These are phyloP conservation scores for Senna tora DNA, from an alignment of 306 rosid genomes.

Conservation along the genomic window DNA sequence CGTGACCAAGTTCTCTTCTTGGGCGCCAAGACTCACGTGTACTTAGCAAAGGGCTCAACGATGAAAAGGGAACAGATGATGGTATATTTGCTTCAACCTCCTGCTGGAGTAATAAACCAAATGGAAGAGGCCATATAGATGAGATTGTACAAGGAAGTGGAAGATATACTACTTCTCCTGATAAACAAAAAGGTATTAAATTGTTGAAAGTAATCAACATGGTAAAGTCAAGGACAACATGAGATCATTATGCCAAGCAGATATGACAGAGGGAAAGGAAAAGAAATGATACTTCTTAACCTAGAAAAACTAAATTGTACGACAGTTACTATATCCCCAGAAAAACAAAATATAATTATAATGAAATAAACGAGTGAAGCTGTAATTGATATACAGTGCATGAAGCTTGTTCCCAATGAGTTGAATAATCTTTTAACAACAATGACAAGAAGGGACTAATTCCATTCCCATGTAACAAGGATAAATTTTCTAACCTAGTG, in stretches of 20 bases:
- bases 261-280: slow-evolving; percentile 8
- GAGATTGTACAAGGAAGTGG: slow-evolving; percentile 63
- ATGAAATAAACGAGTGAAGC: slow-evolving; percentile 6
- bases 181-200: slow-evolving; percentile 37
- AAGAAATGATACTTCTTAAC: slow-evolving; percentile 26
- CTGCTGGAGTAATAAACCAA: slow-evolving; percentile 88
- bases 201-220: slow-evolving; percentile 2
- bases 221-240: slow-evolving; percentile 20
- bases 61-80: slow-evolving; percentile 54
- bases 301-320: slow-evolving; percentile 11
- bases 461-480: slow-evolving; percentile 17
- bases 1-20: slow-evolving; percentile 21
- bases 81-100: slow-evolving; percentile 59
- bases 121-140: slow-evolving; percentile 93
- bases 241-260: slow-evolving; percentile 11
- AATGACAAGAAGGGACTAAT: slow-evolving; percentile 12
- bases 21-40: slow-evolving; percentile 43
- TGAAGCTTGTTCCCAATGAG: slow-evolving; percentile 9
- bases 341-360: neutral
- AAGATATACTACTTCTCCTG: slow-evolving; percentile 82
- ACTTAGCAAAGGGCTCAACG: slow-evolving; percentile 67
- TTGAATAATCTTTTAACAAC: slow-evolving; percentile 21
- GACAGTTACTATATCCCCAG: neutral
- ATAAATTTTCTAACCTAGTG: slow-evolving; percentile 4
- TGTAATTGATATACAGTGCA: neutral